A percentile compares a stretch with the other conserved stretches of the same genome.
phyloP scores from a whole-genome alignment of 2,329 filamentous ascomycete genomes.

The Diaporthe sp. region DNA sequence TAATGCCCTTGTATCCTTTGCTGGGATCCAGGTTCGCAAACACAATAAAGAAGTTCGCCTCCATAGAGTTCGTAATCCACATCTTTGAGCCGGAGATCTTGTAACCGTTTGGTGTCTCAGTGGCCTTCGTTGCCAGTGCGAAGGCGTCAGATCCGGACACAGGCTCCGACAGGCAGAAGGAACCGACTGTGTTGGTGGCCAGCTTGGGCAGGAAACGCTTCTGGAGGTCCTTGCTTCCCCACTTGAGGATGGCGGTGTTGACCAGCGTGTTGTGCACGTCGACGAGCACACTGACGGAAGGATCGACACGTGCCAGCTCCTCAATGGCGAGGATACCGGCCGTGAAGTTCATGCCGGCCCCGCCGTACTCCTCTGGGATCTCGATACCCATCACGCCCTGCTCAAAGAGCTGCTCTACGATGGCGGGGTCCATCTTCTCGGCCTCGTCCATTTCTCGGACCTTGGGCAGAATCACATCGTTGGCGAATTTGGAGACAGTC shows the following conservation, averaged over 20 bases:
- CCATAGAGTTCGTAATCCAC: conserved; percentile 99
- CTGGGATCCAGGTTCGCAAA: conserved; percentile 95
- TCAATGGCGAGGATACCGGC: conserved; percentile 96
- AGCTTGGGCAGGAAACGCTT: conserved; percentile 91
- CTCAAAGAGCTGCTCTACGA: conserved; percentile 96
- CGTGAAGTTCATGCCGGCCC: conserved; percentile 99
- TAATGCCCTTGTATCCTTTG: conserved; percentile 97
- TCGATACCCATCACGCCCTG: conserved; percentile 98
- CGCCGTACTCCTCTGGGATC: conserved; percentile 96
- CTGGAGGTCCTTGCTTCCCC: conserved; percentile 81
- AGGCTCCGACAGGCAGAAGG: conserved; percentile 94
- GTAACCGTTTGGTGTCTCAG: conserved; percentile 86
- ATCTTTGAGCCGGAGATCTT: conserved; percentile 94
- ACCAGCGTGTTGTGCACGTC: conserved; percentile 99
- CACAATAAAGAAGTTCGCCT: conserved; percentile 95
- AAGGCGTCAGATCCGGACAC: conserved; percentile 96
- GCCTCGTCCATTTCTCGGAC: conserved; percentile 98
- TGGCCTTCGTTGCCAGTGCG: conserved; percentile 91
- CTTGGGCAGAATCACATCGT: conserved; percentile 88
- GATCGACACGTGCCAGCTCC: conserved; percentile 93
- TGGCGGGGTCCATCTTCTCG: conserved; percentile 88
- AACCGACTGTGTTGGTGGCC: conserved; percentile 90
- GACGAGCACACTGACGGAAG: conserved; percentile 93
- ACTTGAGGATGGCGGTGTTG: conserved; percentile 92
- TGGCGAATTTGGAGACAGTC: conserved; percentile 90